These are phyloP conservation scores for Hymenoscyphus infarciens DNA, from an alignment of 2,329 filamentous ascomycete genomes.

Conservation along the genomic window DNA sequence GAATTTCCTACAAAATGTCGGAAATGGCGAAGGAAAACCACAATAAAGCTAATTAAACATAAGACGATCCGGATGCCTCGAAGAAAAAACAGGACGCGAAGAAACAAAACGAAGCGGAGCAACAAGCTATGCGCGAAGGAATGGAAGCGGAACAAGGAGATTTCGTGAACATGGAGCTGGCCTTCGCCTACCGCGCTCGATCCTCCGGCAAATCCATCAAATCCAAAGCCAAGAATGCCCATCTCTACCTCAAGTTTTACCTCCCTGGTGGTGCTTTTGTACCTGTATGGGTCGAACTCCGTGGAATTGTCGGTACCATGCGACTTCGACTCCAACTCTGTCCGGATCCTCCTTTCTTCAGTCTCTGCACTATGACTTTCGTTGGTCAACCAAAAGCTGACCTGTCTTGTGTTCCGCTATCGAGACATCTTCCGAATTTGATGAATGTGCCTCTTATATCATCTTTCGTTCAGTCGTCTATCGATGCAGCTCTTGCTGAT, in stretches of 20 bases:
- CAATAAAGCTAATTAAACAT: too few species aligned
- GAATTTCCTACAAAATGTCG: too few species aligned
- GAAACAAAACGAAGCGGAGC: conserved; percentile 38
- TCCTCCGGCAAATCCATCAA: conserved; percentile 57
- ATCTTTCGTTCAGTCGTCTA: conserved; percentile 69
- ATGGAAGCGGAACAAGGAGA: conserved; percentile 76
- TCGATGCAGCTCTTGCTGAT: conserved; percentile 69
- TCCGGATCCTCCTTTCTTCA: conserved; percentile 73
- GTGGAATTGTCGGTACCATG: conserved; percentile 67
- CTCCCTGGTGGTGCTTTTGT: conserved; percentile 52
- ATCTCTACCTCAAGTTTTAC: conserved; percentile 70
- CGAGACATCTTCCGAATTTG: conserved; percentile 65
- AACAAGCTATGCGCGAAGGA: conserved; percentile 44
- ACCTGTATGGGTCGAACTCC: conserved; percentile 71
- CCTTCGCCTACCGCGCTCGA: conserved; percentile 67
- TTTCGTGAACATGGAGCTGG: conserved; percentile 73
- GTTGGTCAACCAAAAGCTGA: conserved; percentile 72
- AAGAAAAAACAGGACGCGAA: conserved; percentile 30
- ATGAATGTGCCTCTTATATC: conserved; percentile 74
- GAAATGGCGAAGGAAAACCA: too few species aligned
- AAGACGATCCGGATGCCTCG: conserved; percentile 26
- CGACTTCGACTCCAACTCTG: conserved; percentile 68
- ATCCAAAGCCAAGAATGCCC: conserved; percentile 66
- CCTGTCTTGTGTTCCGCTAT: conserved; percentile 66
- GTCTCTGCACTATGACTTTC: conserved; percentile 70